Conservation (phyloP, 108 stramenopile genomes). For the Schizochytrium sp. region DNA sequence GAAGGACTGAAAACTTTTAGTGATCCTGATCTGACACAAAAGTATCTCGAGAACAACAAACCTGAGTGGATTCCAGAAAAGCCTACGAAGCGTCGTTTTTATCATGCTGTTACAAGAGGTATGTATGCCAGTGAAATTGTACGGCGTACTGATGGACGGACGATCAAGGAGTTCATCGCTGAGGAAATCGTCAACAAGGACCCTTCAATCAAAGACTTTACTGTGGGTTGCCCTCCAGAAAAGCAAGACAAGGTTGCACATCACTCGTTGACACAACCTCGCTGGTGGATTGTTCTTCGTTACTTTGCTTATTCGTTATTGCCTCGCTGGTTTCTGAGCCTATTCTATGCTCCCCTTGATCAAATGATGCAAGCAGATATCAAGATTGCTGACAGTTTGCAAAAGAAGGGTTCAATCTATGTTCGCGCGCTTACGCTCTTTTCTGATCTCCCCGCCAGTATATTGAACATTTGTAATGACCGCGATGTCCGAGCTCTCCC, state of each 20-base stretch:
- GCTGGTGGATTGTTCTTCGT: background rate
- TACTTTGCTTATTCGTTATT: background rate
- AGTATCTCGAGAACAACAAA: slow-evolving; percentile 13
- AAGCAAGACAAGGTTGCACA: background rate
- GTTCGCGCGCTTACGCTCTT: background rate
- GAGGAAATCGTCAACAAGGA: slow-evolving; percentile 53
- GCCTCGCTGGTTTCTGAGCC: background rate
- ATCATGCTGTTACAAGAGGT: slow-evolving; percentile 52
- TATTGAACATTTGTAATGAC: background rate
- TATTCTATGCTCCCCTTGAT: slow-evolving; percentile 29
- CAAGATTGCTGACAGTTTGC: background rate
- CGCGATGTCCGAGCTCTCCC: slow-evolving; percentile 2
- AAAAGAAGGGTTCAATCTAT: background rate
- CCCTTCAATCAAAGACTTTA: background rate
- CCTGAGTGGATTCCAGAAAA: background rate
- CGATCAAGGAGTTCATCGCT: background rate
- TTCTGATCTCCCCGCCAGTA: background rate
- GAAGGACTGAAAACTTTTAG: background rate
- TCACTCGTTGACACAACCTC: background rate
- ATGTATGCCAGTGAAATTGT: slow-evolving; percentile 25
- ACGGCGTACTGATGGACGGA: slow-evolving; percentile 20
- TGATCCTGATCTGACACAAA: background rate
- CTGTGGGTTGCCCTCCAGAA: background rate
- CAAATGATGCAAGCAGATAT: background rate
- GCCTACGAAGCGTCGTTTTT: background rate